phyloP scores from a whole-genome alignment of 2,329 filamentous ascomycete species.

The Anthostomella pinea region DNA sequence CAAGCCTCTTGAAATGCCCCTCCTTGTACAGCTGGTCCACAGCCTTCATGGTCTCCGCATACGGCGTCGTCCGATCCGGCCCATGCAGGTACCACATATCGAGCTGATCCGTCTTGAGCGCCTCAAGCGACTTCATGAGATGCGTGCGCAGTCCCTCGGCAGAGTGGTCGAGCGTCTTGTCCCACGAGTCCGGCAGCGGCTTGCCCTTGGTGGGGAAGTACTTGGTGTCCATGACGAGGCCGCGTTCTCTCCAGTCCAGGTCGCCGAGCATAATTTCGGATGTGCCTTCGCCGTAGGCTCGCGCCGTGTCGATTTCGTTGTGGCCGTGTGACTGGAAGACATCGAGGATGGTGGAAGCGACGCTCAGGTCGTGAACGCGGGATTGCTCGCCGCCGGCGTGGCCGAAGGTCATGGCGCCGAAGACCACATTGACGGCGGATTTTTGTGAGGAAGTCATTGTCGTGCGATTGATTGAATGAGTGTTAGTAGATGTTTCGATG shows the following conservation, averaged over 20 bases:
- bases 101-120: conserved; percentile 23
- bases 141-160: conserved; percentile 27
- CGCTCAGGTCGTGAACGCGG: too few relatives aligned
- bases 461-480: too few relatives aligned
- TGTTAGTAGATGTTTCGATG: too few relatives aligned
- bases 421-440: too few relatives aligned
- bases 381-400: too few relatives aligned
- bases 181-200: conserved; percentile 1
- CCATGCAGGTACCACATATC: conserved; percentile 33
- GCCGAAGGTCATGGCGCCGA: too few relatives aligned
- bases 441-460: too few relatives aligned
- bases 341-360: too few relatives aligned
- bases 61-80: conserved; percentile 41
- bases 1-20: conserved; percentile 36
- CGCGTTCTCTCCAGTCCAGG: conserved; percentile 36
- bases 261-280: conserved; percentile 54
- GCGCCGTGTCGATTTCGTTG: conserved; percentile 62
- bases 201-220: conserved; percentile 18
- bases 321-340: conserved; percentile 64
- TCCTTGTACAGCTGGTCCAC: conserved; percentile 39
- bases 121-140: conserved; percentile 33
- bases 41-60: conserved; percentile 40
- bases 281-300: conserved; percentile 60
- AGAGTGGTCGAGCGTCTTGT: conserved; percentile 22
- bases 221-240: conserved; percentile 42